Evolutionary conservation across 495 filamentous ascomycete species (phyloP).

Genomic region (Aspergillus hancockii): DNA sequence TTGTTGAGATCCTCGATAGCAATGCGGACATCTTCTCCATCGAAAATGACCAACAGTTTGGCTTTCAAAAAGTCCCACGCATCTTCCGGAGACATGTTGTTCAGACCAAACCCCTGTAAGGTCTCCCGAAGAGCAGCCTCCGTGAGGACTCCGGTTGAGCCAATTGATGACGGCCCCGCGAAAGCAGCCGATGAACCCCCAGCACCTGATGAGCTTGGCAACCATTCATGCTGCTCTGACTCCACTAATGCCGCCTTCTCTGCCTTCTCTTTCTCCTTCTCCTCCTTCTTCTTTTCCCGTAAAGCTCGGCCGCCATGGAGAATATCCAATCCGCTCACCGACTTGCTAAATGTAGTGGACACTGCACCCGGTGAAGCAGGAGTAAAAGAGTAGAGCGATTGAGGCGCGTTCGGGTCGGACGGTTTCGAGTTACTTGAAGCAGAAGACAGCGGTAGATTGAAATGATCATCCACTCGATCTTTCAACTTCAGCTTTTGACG

Average conservation of each 20-base stretch:
- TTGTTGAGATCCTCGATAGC: conserved; percentile 95
- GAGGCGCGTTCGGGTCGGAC: conserved; percentile 79
- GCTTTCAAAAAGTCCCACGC: conserved; percentile 95
- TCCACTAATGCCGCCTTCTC: conserved; percentile 60
- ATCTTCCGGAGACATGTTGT: conserved; percentile 84
- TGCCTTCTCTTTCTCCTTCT: conserved; percentile 87
- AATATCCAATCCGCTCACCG: conserved; percentile 79
- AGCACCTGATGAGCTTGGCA: conserved; percentile 32
- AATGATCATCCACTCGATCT: conserved; percentile 76
- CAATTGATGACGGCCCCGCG: conserved; percentile 41
- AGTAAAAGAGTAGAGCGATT: conserved; percentile 80
- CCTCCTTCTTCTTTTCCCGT: conserved; percentile 89
- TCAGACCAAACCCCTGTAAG: conserved; percentile 65
- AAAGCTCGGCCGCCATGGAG: conserved; percentile 81
- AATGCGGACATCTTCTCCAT: conserved; percentile 84
- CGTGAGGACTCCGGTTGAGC: conserved; percentile 32
- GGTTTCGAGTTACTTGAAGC: conserved; percentile 87
- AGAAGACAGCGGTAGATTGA: conserved; percentile 75
- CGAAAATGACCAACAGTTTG: conserved; percentile 86
- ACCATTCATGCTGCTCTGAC: conserved; percentile 45
- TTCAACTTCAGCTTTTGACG: conserved; percentile 90
- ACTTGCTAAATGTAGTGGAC: conserved; percentile 72
- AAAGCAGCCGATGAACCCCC: conserved; percentile 30
- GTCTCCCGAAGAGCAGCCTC: conserved; percentile 48
- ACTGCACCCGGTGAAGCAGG: conserved; percentile 69